These are phyloP conservation scores for Amanita subjunquillea DNA, from an alignment of 768 basidiomycete species.

Conservation along the genomic window DNA sequence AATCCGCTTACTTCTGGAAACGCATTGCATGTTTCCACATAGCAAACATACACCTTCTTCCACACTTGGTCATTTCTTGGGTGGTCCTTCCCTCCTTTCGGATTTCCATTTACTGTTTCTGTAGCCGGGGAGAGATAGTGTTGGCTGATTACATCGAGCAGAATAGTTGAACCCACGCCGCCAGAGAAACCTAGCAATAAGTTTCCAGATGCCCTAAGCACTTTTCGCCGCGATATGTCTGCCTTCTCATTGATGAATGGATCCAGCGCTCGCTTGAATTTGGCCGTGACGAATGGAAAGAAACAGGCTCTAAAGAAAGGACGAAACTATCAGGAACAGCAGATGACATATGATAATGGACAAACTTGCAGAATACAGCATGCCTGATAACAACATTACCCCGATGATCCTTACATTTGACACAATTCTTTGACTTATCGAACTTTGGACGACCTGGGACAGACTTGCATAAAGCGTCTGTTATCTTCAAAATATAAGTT, in stretches of 20 bases:
- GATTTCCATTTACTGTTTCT: slow-evolving; percentile 11
- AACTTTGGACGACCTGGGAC: slow-evolving; percentile 53
- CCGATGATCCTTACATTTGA: slow-evolving; percentile 58
- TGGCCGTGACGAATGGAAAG: slow-evolving; percentile 44
- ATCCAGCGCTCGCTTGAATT: slow-evolving; percentile 58
- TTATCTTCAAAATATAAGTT: background rate
- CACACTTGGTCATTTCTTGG: slow-evolving; percentile 54
- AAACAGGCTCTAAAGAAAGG: slow-evolving; percentile 37
- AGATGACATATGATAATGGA: slow-evolving; percentile 4
- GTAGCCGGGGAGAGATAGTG: slow-evolving; percentile 37
- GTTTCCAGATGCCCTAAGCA: slow-evolving; percentile 58
- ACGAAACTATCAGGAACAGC: background rate
- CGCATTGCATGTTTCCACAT: slow-evolving; percentile 58
- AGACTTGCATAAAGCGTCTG: background rate
- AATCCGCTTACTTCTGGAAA: slow-evolving; percentile 44
- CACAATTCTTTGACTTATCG: slow-evolving; percentile 55
- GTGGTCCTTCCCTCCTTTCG: slow-evolving; percentile 53
- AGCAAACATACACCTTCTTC: slow-evolving; percentile 53
- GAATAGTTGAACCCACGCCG: slow-evolving; percentile 63
- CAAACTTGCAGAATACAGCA: slow-evolving; percentile 79
- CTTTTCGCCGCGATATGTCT: slow-evolving; percentile 44
- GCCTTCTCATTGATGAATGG: slow-evolving; percentile 49
- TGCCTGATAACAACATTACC: slow-evolving; percentile 72
- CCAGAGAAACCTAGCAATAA: slow-evolving; percentile 70
- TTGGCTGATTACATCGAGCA: slow-evolving; percentile 57